Percentiles rank a stretch among this genome's conserved stretches.
phyloP scores from a whole-genome alignment of 2,329 filamentous ascomycete genomes.

The Penicillium corylophilum region DNA sequence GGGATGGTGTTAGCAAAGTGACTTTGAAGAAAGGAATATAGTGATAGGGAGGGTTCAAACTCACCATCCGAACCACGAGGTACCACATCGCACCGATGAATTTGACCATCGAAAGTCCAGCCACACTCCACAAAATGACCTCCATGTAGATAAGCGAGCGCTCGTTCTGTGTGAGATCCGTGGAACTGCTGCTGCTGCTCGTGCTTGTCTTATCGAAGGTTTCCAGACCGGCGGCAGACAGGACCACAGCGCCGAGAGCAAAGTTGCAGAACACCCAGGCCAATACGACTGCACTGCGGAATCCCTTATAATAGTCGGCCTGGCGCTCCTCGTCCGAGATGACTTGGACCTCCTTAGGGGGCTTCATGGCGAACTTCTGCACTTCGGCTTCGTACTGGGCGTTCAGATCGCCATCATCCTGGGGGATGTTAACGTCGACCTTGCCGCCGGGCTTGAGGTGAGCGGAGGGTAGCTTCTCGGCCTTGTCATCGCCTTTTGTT shows the following conservation, averaged over 20 bases:
- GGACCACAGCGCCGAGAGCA: constrained; percentile 77
- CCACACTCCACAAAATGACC: constrained; percentile 86
- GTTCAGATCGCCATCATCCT: constrained; percentile 92
- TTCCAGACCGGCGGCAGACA: constrained; percentile 81
- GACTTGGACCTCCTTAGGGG: constrained; percentile 61
- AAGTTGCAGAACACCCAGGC: constrained; percentile 98
- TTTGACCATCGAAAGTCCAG: constrained; percentile 77
- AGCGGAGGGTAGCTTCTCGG: constrained; percentile 84
- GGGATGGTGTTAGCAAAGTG: constrained; percentile 26
- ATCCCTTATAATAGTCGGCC: constrained; percentile 97
- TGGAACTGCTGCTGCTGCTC: constrained; percentile 29
- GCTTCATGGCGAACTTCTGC: constrained; percentile 69
- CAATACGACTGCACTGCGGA: constrained; percentile 85
- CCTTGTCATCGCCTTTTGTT: constrained; percentile 96
- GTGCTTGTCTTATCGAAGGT: constrained; percentile 49
- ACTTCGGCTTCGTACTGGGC: constrained; percentile 90
- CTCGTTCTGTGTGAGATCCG: constrained; percentile 47
- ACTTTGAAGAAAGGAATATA: background rate
- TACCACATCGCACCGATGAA: constrained; percentile 91
- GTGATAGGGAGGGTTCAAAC: constrained; percentile 41
- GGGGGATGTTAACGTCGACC: constrained; percentile 80
- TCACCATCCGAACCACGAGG: constrained; percentile 82
- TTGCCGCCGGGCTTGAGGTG: constrained; percentile 92
- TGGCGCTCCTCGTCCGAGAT: constrained; percentile 70
- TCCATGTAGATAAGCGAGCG: constrained; percentile 80